Conservation (phyloP, 352 stramenopile genomes). For the Globisporangium takayamanum region DNA sequence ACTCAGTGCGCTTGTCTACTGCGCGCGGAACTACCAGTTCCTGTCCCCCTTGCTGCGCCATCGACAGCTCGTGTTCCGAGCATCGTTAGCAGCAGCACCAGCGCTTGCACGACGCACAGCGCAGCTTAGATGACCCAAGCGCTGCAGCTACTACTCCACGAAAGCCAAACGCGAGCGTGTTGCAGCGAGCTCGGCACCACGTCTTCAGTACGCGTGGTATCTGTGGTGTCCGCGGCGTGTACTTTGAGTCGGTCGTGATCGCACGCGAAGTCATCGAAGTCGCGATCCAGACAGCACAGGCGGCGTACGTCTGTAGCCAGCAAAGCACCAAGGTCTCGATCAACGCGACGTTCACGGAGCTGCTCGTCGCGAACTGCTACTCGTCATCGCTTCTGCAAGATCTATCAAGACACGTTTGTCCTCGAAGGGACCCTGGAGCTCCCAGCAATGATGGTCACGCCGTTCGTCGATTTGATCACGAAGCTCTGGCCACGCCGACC, state of each 20-base stretch:
- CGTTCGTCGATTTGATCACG: constrained; percentile 10
- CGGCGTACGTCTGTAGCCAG: constrained; percentile 12
- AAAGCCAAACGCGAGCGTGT: no score
- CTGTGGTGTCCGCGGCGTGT: constrained; percentile 10
- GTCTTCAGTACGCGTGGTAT: background rate
- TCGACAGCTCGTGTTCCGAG: constrained; percentile 1
- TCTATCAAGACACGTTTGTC: constrained; percentile 20
- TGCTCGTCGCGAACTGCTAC: constrained; percentile 10
- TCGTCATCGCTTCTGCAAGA: constrained; percentile 10
- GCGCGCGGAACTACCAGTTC: background rate
- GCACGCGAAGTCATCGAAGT: constrained; percentile 16
- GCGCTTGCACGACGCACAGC: background rate
- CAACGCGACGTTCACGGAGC: constrained; percentile 7
- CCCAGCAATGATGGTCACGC: constrained; percentile 12
- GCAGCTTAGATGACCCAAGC: no score
- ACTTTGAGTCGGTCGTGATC: constrained; percentile 20
- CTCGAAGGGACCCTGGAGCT: constrained; percentile 17
- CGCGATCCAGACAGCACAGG: constrained; percentile 15
- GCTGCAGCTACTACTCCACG: no score
- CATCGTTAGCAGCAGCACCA: background rate
- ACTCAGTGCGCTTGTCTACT: constrained; percentile 1
- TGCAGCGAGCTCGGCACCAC: background rate
- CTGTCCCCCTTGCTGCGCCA: background rate
- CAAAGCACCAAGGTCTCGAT: constrained; percentile 16
- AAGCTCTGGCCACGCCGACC: constrained; percentile 19